Evolutionary conservation across 78 protist genomes (phyloP).

Genomic region (Anaeramoeba flamelloides): DNA sequence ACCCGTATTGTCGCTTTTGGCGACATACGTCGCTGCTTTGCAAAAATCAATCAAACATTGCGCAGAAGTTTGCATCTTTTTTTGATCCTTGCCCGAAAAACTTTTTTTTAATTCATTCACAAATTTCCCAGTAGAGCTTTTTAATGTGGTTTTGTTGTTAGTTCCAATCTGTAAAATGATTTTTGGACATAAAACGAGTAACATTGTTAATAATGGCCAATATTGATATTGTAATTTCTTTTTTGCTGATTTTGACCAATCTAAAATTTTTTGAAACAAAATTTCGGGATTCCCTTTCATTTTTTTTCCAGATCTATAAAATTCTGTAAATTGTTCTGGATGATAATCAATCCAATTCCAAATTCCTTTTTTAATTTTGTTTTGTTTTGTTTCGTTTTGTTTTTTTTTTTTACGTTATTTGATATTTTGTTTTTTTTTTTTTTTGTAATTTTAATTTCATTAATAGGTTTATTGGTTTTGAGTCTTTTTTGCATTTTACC

Average conservation of each 20-base stretch:
- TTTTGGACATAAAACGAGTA: constrained; percentile 37
- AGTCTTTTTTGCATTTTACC: no score
- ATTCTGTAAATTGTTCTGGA: neutral
- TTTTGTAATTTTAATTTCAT: no score
- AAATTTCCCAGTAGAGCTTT: constrained; percentile 15
- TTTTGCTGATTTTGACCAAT: constrained; percentile 20
- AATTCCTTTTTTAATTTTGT: neutral
- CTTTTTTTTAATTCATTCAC: no score
- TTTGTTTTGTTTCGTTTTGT: no score
- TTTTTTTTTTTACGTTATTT: no score
- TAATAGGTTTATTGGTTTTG: no score
- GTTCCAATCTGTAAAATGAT: constrained; percentile 13
- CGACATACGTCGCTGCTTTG: constrained; percentile 39
- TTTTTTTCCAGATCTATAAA: neutral
- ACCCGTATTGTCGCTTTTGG: constrained; percentile 31
- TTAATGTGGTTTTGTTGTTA: neutral
- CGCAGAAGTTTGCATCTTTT: constrained; percentile 19
- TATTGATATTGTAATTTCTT: constrained; percentile 25
- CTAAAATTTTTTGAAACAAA: constrained; percentile 27
- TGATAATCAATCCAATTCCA: neutral
- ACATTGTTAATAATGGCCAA: constrained; percentile 42
- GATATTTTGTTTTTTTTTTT: no score
- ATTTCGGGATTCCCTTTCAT: constrained; percentile 17
- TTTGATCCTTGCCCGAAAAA: no score
- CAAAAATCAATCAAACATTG: constrained; percentile 39